Base-by-base conservation (phyloP, 768 basidiomycete species). In the Aureoboletus auriporus region DNA sequence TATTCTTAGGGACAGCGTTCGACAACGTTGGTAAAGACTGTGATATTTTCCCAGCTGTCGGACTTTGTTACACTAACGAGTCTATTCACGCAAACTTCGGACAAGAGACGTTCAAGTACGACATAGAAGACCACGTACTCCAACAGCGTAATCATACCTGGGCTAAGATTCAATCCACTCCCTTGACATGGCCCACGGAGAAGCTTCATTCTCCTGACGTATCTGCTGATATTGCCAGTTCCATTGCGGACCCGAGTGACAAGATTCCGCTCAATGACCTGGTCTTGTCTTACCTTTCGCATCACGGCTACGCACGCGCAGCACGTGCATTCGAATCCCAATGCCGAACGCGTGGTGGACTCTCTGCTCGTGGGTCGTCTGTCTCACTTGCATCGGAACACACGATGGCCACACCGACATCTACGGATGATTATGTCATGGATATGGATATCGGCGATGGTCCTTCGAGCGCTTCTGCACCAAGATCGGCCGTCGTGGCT, bases 21-120 rank as follows among this genome's bases (percentile, higher is more conserved):
- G 82, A 89, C 37, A 79, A 82, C 56, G 74, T 90, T 23, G 84
- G 84, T 29, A 79, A 79, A 58, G 75, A 75, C 42, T 71, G 73
- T 39, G 80, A 84, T 20, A 63, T 96, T 23, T 93, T 85, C 61
- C 94, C 95, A 3, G 83, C 89, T n/a, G 78, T 96, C 49, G 94
- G 93, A 23, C 74, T 98, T 46, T 86, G 89, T 42, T 86, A 93
- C 58, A 69, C 75, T 1, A 79, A 80, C 30, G 95, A 98, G 67
- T 73, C 79, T 11, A 70, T 97, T 34, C 80, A 82, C 30, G 85
- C 84, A 59, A 97, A 98, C 71, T 94, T 98, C 64, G 92, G 92
- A 26, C 83, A 85, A 61, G 81, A 80, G 8, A 76, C 83, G 4
- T 98, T 97, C 79, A 78, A 75, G 57, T 97, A 82, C 65, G 93